Base-by-base conservation (phyloP, 768 basidiomycete species). In the Brasilioporus rufonigricans region DNA sequence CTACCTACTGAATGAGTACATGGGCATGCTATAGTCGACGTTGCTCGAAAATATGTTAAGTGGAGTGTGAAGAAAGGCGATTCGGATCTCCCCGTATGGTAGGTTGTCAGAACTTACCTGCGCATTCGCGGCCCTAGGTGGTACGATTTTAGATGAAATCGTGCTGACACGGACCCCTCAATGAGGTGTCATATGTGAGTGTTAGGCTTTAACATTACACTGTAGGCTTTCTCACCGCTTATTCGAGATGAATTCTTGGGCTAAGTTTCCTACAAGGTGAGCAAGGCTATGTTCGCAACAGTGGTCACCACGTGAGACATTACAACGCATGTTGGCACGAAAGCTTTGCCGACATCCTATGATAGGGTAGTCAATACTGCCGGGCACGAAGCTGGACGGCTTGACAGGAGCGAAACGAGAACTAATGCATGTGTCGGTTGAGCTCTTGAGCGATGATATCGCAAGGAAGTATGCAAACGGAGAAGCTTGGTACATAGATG, bases 401-500 rank as follows among this genome's bases (percentile, higher is more conserved):
- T 55, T 59, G 61, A 56, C 63, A 56, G 52, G 51, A 65, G 50
- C 53, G 53, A 49, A 56, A 53, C 32, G 58, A 55, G 40, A 53
- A 62, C 44, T 48, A 52, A 24, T 18, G 45, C 40, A 35, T 53
- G 57, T 44, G 52, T 60, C 50, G 44, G 53, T 48, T 33, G 36
- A 55, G 32, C 41, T 39, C 44, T 61, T 36, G 47, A 56, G 65
- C 65, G 67, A 69, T 67, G 56, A 61, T 62, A 35, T 66, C 65
- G 65, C 65, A 66, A 44, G 53, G 52, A 67, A 66, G 59, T 48
- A 49, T 40, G 19, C 54, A 56, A 45, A 56, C 61, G 49, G 61
- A 63, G 66, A 66, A 61, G 64, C 29, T 44, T 53, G 35, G 49
- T 57, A 33, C 50, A 47, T 58, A 19, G 60, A 65, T 29, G 52